Percentiles rank a stretch among this genome's conserved stretches.
Evolutionary conservation across 345 rosid species (phyloP).

Genomic region (Jatropha curcas): DNA sequence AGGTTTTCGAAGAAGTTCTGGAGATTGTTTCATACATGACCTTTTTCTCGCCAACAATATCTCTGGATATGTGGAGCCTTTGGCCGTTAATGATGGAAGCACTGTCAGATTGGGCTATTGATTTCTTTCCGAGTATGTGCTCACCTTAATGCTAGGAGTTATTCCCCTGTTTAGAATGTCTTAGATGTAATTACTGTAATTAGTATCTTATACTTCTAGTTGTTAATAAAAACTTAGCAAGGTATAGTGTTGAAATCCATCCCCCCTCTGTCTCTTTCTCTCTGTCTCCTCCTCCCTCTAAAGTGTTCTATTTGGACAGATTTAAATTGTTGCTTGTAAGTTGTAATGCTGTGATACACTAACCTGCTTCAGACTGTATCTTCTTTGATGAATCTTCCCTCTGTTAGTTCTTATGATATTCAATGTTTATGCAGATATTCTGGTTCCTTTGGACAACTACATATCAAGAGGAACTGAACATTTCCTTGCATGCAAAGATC

Average conservation of each 20-base stretch:
- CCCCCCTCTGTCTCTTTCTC: too few species aligned
- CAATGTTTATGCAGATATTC: conserved; percentile 59
- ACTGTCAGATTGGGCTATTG: conserved; percentile 94
- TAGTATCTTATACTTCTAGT: neutral
- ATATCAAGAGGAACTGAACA: conserved; percentile 92
- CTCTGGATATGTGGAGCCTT: conserved; percentile 94
- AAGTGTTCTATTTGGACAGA: neutral
- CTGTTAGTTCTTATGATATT: conserved; percentile 14
- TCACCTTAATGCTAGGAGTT: neutral
- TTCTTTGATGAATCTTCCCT: neutral
- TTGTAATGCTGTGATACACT: neutral
- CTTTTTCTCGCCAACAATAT: conserved; percentile 89
- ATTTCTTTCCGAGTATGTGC: conserved; percentile 83
- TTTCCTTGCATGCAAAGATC: conserved; percentile 87
- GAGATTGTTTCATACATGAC: conserved; percentile 99
- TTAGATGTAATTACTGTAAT: neutral
- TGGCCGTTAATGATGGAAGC: conserved; percentile 99
- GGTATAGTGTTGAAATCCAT: neutral
- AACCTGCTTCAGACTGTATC: neutral
- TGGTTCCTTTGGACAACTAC: conserved; percentile 96
- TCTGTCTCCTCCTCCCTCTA: too few species aligned
- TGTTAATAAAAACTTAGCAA: neutral
- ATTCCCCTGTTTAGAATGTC: neutral
- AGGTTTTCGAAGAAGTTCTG: conserved; percentile 98
- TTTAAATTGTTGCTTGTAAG: neutral